phyloP scores from a whole-genome alignment of 768 basidiomycete species.

The Pseudohyphozyma bogoriensis region DNA sequence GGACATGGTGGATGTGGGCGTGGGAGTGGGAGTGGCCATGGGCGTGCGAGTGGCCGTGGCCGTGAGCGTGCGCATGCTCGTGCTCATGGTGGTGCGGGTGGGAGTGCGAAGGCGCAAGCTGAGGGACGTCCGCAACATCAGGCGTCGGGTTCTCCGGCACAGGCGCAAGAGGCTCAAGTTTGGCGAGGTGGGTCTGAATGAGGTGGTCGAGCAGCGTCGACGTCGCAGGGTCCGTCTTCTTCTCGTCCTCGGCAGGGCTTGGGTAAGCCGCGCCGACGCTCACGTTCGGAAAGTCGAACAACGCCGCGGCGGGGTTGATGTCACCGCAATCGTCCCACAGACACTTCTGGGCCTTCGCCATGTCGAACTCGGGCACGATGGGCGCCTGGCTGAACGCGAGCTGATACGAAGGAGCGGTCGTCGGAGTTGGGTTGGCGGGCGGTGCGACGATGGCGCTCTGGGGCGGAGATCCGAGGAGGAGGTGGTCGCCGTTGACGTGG shows the following conservation, averaged over 20 bases:
- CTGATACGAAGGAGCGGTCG: background rate
- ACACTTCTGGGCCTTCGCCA: background rate
- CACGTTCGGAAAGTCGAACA: background rate
- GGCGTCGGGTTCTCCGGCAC: no score
- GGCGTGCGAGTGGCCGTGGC: constrained; percentile 1
- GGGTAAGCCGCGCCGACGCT: no score
- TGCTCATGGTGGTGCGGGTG: background rate
- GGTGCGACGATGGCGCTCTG: background rate
- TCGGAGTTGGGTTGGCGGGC: background rate
- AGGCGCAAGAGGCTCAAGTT: constrained; percentile 19
- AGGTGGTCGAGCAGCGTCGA: constrained; percentile 6
- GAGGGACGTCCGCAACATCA: no score
- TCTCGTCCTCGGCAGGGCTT: no score
- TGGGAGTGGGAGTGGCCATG: background rate
- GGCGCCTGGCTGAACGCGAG: background rate
- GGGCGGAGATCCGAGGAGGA: no score
- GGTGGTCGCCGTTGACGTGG: constrained; percentile 13
- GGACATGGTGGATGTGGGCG: background rate
- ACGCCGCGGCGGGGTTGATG: background rate
- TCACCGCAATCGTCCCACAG: background rate
- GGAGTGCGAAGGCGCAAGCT: no score
- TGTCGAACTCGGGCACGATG: background rate
- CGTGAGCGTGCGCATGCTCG: background rate
- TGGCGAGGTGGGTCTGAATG: constrained; percentile 10
- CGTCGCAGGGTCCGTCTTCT: background rate